phyloP scores from a whole-genome alignment of 2,329 filamentous ascomycete species.

The Zymoseptoria pseudotritici region DNA sequence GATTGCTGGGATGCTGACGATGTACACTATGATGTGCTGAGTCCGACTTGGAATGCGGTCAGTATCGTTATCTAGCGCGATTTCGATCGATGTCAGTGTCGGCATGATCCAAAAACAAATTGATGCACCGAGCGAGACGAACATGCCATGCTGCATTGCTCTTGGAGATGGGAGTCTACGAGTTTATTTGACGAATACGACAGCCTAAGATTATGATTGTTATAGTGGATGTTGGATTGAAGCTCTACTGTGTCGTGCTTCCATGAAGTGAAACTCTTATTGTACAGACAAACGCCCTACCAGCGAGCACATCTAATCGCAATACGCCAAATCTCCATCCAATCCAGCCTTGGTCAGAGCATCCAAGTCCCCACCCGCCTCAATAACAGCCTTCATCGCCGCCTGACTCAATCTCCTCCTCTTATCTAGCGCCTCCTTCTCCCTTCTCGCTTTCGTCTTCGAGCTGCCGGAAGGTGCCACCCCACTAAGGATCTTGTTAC shows the following conservation, averaged over 20 bases:
- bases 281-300: not conserved
- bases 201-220: not conserved
- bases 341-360: conserved; percentile 38
- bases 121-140: not conserved
- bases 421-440: conserved; percentile 78
- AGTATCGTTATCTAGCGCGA: conserved; percentile 8
- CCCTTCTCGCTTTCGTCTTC: conserved; percentile 89
- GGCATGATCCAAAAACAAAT: not conserved
- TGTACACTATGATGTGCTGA: conserved; percentile 11
- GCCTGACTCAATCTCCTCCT: conserved; percentile 61
- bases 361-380: conserved; percentile 59
- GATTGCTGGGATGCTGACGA: conserved; percentile 12
- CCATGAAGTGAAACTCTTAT: not conserved
- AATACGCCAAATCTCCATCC: conserved; percentile 13
- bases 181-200: not conserved
- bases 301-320: not conserved
- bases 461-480: conserved; percentile 85
- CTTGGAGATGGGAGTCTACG: not conserved
- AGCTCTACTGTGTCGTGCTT: not conserved
- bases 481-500: conserved; percentile 70
- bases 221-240: not conserved
- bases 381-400: conserved; percentile 60
- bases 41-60: conserved; percentile 14
- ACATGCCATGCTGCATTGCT: not conserved
- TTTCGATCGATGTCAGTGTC: not conserved